phyloP scores from a whole-genome alignment of 2,329 filamentous ascomycete genomes.

The Aspergillus persii region DNA sequence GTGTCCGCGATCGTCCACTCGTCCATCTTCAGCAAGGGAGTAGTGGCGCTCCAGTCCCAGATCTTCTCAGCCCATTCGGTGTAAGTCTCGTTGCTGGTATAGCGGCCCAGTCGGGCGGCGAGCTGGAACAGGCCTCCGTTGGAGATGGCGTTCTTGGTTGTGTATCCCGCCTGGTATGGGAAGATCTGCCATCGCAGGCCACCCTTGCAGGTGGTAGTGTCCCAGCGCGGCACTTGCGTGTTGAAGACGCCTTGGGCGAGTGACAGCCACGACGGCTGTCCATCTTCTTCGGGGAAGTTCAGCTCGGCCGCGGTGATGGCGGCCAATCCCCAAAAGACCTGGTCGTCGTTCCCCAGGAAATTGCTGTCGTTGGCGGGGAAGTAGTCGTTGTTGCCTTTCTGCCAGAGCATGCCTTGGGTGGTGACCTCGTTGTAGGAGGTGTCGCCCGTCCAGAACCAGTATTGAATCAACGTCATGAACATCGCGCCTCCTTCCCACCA shows the following conservation, averaged over 20 bases:
- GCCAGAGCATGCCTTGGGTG: slow-evolving; percentile 67
- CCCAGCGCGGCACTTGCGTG: slow-evolving; percentile 70
- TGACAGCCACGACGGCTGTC: slow-evolving; percentile 70
- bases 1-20: slow-evolving; percentile 58
- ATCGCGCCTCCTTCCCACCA: slow-evolving; percentile 73
- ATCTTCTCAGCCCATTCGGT: slow-evolving; percentile 72
- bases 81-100: slow-evolving; percentile 78
- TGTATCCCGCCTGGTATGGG: slow-evolving; percentile 67
- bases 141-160: slow-evolving; percentile 58
- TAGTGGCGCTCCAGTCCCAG: slow-evolving; percentile 56
- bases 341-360: slow-evolving; percentile 54
- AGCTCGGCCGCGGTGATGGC: slow-evolving; percentile 76
- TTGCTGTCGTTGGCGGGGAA: slow-evolving; percentile 63
- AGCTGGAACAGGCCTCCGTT: slow-evolving; percentile 60
- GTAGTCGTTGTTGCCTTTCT: slow-evolving; percentile 73
- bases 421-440: slow-evolving; percentile 67
- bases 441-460: slow-evolving; percentile 81
- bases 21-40: slow-evolving; percentile 50
- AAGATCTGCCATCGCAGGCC: slow-evolving; percentile 86
- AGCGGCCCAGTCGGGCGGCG: slow-evolving; percentile 67
- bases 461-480: slow-evolving; percentile 69
- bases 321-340: slow-evolving; percentile 82
- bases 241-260: slow-evolving; percentile 79
- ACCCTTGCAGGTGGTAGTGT: slow-evolving; percentile 64
- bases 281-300: slow-evolving; percentile 67